Conservation (phyloP, 2,329 filamentous ascomycete genomes). For the Capronia coronata region DNA sequence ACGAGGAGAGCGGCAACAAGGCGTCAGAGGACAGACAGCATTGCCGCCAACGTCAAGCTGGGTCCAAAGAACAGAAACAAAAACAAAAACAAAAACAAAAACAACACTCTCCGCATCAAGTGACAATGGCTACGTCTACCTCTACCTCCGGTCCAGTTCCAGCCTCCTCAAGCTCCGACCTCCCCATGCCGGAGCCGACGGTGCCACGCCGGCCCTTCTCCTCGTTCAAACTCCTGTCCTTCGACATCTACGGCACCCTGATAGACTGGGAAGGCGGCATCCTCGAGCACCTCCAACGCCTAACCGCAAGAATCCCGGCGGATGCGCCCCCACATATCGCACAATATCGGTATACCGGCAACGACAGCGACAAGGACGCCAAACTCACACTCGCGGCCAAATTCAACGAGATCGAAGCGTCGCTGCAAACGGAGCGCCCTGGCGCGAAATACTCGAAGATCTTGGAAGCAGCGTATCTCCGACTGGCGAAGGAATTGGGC, state of each 20-base stretch:
- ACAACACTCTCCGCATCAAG: background rate
- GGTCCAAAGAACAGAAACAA: too few species aligned
- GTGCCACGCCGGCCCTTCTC: conserved; percentile 19
- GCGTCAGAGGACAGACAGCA: too few species aligned
- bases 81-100: too few species aligned
- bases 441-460: conserved; percentile 54
- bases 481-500: conserved; percentile 8
- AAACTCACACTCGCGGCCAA: conserved; percentile 12
- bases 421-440: conserved; percentile 50
- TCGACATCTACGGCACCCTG: conserved; percentile 75
- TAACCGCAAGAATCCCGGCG: conserved; percentile 10
- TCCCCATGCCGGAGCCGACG: conserved; percentile 20
- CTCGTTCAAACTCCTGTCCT: conserved; percentile 50
- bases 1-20: too few species aligned
- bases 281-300: conserved; percentile 43
- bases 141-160: background rate
- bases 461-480: conserved; percentile 34
- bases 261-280: conserved; percentile 72
- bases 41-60: too few species aligned
- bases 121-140: background rate
- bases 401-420: conserved; percentile 39
- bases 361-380: background rate
- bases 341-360: background rate
- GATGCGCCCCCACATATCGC: conserved; percentile 8
- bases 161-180: background rate